Conservation (phyloP, 345 rosid species). For the Salix caprea region DNA sequence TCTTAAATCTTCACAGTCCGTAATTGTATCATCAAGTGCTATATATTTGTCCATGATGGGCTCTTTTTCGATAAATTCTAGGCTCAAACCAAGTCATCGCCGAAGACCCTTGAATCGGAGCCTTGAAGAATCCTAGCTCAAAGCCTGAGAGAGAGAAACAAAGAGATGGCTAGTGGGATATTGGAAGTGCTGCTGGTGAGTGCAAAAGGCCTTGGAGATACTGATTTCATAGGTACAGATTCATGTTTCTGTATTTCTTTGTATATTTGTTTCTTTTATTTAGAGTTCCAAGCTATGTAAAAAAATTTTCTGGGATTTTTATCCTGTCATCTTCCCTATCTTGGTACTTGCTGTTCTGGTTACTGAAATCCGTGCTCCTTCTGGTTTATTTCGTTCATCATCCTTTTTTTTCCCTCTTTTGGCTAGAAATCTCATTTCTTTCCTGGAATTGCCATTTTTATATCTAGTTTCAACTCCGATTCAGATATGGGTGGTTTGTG, state of each 20-base stretch:
- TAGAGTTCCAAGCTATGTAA: neutral
- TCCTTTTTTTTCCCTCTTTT: neutral
- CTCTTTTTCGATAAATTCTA: too few relatives aligned
- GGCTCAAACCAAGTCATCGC: too few relatives aligned
- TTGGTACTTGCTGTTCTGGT: neutral
- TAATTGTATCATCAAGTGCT: too few relatives aligned
- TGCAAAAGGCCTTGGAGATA: conserved; percentile 60
- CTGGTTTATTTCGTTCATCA: neutral
- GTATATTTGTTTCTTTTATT: neutral
- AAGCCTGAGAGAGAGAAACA: neutral
- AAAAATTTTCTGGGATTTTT: neutral
- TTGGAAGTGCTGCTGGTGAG: conserved; percentile 59
- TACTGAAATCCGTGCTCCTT: neutral
- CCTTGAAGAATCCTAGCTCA: too few relatives aligned
- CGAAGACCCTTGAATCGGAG: too few relatives aligned
- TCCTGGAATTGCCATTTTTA: neutral
- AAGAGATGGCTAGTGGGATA: conserved; percentile 58
- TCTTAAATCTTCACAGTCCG: too few relatives aligned
- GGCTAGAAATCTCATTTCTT: neutral
- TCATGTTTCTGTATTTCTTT: neutral
- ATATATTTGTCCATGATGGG: too few relatives aligned
- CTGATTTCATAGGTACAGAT: conserved; percentile 58
- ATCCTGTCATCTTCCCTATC: neutral
- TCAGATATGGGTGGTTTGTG: neutral
- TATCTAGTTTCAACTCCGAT: neutral